phyloP scores from a whole-genome alignment of 192 early-diverging fungal genomes.

The Entophlyctis luteolus region DNA sequence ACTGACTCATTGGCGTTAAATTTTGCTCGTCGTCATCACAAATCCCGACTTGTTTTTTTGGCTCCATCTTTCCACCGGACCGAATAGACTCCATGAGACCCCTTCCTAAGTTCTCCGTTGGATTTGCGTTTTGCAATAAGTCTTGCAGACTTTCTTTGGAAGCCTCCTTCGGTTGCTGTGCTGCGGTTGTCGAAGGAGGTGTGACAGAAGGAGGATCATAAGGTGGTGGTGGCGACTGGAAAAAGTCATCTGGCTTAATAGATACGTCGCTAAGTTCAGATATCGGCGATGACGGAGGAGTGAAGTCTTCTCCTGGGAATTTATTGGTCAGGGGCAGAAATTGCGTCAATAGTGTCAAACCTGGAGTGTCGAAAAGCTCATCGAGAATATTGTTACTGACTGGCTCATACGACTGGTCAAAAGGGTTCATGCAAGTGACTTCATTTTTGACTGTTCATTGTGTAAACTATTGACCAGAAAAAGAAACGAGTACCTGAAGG shows the following conservation, averaged over 20 bases:
- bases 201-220: too few relatives aligned
- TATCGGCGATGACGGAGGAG: not conserved
- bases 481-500: too few relatives aligned
- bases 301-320: conserved; percentile 16
- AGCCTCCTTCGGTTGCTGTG: too few relatives aligned
- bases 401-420: too few relatives aligned
- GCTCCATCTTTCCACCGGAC: not conserved
- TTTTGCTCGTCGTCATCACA: not conserved
- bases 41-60: not conserved
- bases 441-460: too few relatives aligned
- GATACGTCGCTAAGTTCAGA: not conserved
- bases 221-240: not conserved
- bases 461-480: too few relatives aligned
- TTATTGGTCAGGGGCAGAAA: too few relatives aligned
- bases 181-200: not conserved
- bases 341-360: too few relatives aligned
- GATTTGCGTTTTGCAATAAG: conserved; percentile 1
- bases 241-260: conserved; percentile 13
- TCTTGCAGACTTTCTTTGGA: too few relatives aligned
- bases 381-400: too few relatives aligned
- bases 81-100: not conserved
- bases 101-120: not conserved
- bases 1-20: conserved; percentile 17
- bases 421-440: too few relatives aligned
- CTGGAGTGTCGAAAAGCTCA: too few relatives aligned